Evolutionary conservation across 2,329 filamentous ascomycete genomes (phyloP).

Genomic region (Cephalotrichum gorgonifer): DNA sequence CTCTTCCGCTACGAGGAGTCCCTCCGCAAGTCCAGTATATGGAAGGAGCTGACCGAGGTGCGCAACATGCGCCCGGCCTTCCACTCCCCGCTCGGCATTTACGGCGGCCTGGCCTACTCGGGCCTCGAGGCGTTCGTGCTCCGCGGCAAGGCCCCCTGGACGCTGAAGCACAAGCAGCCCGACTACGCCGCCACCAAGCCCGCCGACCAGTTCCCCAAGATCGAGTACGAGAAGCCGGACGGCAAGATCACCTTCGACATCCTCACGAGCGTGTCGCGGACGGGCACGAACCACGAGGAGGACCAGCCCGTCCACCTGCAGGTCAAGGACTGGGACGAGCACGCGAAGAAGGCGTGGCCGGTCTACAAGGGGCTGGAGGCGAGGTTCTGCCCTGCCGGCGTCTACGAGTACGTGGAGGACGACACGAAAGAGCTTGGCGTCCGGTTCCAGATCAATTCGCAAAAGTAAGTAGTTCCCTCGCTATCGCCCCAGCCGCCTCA

Average conservation of each 20-base stretch:
- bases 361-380: constrained; percentile 89
- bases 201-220: constrained; percentile 73
- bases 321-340: constrained; percentile 89
- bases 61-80: constrained; percentile 97
- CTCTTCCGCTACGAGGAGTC: constrained; percentile 89
- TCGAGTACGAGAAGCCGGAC: constrained; percentile 95
- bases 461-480: constrained; percentile 63
- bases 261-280: constrained; percentile 85
- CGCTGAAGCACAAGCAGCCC: constrained; percentile 68
- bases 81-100: constrained; percentile 75
- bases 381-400: constrained; percentile 90
- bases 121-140: constrained; percentile 84
- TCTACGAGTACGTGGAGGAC: constrained; percentile 98
- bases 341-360: constrained; percentile 74
- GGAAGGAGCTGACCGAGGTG: constrained; percentile 89
- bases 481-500: background rate
- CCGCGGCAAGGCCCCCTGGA: constrained; percentile 83
- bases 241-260: constrained; percentile 94
- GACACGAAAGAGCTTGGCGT: constrained; percentile 77
- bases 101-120: constrained; percentile 85
- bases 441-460: constrained; percentile 92
- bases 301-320: constrained; percentile 95
- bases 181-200: constrained; percentile 72
- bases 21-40: constrained; percentile 77
- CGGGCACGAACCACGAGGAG: constrained; percentile 96